These are phyloP conservation scores for Populus davidiana DNA, from an alignment of 345 rosid genomes.

Conservation along the genomic window DNA sequence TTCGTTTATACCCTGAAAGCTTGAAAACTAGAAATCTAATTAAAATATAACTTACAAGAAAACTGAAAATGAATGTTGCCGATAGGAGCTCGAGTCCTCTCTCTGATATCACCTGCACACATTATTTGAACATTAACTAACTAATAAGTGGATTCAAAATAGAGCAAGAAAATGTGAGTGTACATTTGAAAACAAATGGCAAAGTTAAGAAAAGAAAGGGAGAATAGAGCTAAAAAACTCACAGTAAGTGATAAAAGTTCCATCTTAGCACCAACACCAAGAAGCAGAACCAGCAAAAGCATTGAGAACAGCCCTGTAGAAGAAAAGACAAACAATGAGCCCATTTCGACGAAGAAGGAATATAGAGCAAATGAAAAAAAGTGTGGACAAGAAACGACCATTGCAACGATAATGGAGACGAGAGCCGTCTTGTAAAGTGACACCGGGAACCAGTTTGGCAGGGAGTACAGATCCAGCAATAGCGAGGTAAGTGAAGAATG, in stretches of 20 bases:
- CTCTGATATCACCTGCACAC: constrained; percentile 66
- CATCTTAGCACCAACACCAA: constrained; percentile 54
- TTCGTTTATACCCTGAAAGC: background rate
- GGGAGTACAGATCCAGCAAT: constrained; percentile 58
- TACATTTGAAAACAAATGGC: background rate
- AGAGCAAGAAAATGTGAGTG: background rate
- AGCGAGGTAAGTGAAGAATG: constrained; percentile 64
- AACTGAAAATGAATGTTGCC: constrained; percentile 62
- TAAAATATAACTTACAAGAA: constrained; percentile 51
- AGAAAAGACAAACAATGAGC: constrained; percentile 1
- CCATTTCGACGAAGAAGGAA: background rate
- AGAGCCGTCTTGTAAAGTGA: constrained; percentile 58
- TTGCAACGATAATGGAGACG: constrained; percentile 71
- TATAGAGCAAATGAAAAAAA: background rate
- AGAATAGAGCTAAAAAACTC: constrained; percentile 8
- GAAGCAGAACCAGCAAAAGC: constrained; percentile 49
- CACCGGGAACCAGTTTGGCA: constrained; percentile 70
- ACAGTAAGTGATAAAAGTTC: constrained; percentile 59
- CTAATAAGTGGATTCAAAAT: background rate
- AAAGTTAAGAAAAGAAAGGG: background rate
- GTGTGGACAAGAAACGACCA: constrained; percentile 35
- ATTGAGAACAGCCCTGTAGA: constrained; percentile 56
- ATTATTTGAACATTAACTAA: background rate
- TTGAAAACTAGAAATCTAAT: background rate
- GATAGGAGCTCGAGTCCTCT: constrained; percentile 85